Conservation (phyloP, 768 basidiomycete species). For the Sarcodon sp. region DNA sequence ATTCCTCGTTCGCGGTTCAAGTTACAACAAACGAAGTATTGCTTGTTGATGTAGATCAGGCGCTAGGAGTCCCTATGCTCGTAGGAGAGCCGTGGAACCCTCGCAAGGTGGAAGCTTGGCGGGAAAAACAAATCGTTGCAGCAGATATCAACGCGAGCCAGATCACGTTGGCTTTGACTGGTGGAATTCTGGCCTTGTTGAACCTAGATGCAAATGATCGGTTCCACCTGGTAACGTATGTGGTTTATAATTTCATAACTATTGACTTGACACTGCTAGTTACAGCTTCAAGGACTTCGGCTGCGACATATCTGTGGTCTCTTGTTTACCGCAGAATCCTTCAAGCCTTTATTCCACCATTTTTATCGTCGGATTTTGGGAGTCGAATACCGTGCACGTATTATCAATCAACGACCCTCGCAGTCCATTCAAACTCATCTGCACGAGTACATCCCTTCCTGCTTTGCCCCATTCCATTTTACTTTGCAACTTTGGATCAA, state of each 20-base stretch:
- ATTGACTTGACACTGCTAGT: background rate
- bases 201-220: slow-evolving; percentile 28
- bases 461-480: slow-evolving; percentile 32
- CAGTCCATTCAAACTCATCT: slow-evolving; percentile 14
- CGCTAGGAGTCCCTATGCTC: slow-evolving; percentile 26
- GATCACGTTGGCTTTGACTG: slow-evolving; percentile 44
- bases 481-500: slow-evolving; percentile 44
- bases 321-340: slow-evolving; percentile 43
- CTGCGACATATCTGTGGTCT: slow-evolving; percentile 58
- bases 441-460: slow-evolving; percentile 26
- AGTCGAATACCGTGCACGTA: slow-evolving; percentile 47
- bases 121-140: slow-evolving; percentile 39
- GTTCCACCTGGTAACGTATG: slow-evolving; percentile 21
- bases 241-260: background rate
- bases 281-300: slow-evolving; percentile 7
- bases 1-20: slow-evolving; percentile 56
- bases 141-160: slow-evolving; percentile 63
- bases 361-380: slow-evolving; percentile 70
- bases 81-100: slow-evolving; percentile 27
- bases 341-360: slow-evolving; percentile 30
- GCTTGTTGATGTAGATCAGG: slow-evolving; percentile 42
- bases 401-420: slow-evolving; percentile 22
- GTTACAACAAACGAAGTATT: slow-evolving; percentile 47
- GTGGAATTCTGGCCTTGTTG: slow-evolving; percentile 39
- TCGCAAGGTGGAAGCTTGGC: slow-evolving; percentile 13